These are phyloP conservation scores for Mycosarcoma maydis DNA, from an alignment of 1,284 basidiomycete species.

Conservation along the genomic window DNA sequence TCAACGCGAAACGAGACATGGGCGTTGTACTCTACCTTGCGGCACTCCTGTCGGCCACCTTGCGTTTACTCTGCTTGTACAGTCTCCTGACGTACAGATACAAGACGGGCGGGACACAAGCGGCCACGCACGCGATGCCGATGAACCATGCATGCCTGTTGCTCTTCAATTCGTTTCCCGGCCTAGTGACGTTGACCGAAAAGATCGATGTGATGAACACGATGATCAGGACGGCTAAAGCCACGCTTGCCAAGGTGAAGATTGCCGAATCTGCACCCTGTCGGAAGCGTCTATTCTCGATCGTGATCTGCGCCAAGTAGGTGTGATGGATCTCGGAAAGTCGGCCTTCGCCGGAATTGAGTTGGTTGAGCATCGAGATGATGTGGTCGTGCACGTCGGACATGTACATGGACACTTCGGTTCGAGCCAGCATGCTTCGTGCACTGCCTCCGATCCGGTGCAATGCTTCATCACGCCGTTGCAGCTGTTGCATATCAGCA, in stretches of 20 bases:
- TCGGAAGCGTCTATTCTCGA: constrained; percentile 70
- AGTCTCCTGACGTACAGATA: constrained; percentile 11
- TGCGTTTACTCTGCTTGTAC: constrained; percentile 17
- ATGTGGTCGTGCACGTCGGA: constrained; percentile 96
- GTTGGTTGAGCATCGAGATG: constrained; percentile 82
- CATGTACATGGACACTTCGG: constrained; percentile 76
- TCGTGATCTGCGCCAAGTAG: constrained; percentile 80
- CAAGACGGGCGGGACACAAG: constrained; percentile 5
- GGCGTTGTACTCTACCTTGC: constrained; percentile 10
- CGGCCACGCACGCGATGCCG: constrained; percentile 8
- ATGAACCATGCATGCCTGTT: constrained; percentile 18
- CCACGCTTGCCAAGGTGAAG: constrained; percentile 73
- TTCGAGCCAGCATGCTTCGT: constrained; percentile 31
- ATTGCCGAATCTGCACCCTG: constrained; percentile 46
- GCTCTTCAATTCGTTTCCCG: constrained; percentile 67
- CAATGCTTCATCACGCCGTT: constrained; percentile 34
- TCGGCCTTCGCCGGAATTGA: constrained; percentile 88
- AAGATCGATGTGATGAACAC: constrained; percentile 52
- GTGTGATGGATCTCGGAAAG: constrained; percentile 86
- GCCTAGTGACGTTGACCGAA: constrained; percentile 71
- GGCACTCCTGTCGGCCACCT: constrained; percentile 13
- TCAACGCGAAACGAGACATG: too few relatives aligned
- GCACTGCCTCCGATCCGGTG: constrained; percentile 40
- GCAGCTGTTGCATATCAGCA: constrained; percentile 67
- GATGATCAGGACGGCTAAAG: constrained; percentile 73